Conservation (phyloP, 2,329 filamentous ascomycete species). For the Stachybotrys echinatus region DNA sequence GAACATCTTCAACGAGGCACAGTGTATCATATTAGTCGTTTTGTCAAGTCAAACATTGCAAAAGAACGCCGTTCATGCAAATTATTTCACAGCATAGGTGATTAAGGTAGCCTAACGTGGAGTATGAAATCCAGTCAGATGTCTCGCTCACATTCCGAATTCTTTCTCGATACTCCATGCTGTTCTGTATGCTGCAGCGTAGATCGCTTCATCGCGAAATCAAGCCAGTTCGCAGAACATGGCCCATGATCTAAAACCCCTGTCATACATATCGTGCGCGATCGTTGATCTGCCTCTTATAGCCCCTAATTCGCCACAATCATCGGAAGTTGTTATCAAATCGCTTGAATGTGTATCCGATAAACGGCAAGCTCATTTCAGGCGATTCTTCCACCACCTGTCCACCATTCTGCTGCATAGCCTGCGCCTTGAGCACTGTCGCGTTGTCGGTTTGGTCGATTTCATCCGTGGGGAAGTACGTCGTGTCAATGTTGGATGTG, state of each 20-base stretch:
- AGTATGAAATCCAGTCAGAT: background rate
- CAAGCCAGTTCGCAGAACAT: slow-evolving; percentile 14
- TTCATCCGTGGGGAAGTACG: slow-evolving; percentile 98
- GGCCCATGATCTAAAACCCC: background rate
- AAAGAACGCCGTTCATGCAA: background rate
- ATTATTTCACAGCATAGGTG: background rate
- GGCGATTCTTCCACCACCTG: slow-evolving; percentile 70
- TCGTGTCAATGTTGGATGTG: slow-evolving; percentile 89
- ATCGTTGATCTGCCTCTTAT: background rate
- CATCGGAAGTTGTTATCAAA: slow-evolving; percentile 71
- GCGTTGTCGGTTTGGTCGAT: slow-evolving; percentile 96
- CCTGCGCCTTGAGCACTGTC: slow-evolving; percentile 79
- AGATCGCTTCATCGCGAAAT: background rate
- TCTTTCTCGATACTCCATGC: background rate
- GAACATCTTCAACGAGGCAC: too few species aligned
- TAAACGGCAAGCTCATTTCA: slow-evolving; percentile 86
- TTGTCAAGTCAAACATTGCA: too few species aligned
- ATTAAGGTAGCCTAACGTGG: background rate
- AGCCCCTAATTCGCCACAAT: slow-evolving; percentile 5
- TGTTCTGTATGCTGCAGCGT: background rate
- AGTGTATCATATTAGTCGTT: too few species aligned
- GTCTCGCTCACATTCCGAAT: background rate
- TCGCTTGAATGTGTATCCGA: slow-evolving; percentile 75
- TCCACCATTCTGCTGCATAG: slow-evolving; percentile 54
- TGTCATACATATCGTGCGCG: background rate